Conservation (phyloP, 1,284 basidiomycete species). For the Cutaneotrichosporon curvatum region DNA sequence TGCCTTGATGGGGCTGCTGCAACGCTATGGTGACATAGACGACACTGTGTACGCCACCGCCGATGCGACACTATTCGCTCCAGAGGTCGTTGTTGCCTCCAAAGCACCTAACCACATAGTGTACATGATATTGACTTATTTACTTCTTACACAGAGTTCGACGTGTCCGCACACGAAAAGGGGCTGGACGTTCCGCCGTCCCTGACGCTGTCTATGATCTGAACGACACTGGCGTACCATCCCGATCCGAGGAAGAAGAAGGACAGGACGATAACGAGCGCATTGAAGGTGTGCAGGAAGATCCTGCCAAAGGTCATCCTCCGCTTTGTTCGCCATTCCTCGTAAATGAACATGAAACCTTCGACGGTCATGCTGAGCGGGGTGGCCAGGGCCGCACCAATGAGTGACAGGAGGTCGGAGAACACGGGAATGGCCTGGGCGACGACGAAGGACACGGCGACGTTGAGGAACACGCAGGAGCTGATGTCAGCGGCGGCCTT, state of each 20-base stretch:
- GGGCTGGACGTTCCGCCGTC: constrained; percentile 11
- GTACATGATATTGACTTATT: too few relatives aligned
- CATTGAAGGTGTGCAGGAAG: constrained; percentile 20
- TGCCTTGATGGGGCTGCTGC: too few relatives aligned
- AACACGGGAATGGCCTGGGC: constrained; percentile 22
- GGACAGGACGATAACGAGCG: constrained; percentile 22
- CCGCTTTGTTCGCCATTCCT: constrained; percentile 15
- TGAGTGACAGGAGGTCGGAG: constrained; percentile 21
- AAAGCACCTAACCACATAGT: too few relatives aligned
- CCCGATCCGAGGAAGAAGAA: constrained; percentile 29
- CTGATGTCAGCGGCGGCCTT: background rate
- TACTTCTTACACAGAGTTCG: constrained; percentile 2
- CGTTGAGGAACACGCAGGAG: constrained; percentile 41
- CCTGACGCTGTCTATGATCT: constrained; percentile 15
- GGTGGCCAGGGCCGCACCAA: constrained; percentile 22
- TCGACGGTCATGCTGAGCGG: constrained; percentile 13
- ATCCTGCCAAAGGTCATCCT: constrained; percentile 3
- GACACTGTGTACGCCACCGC: too few relatives aligned
- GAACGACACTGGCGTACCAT: constrained; percentile 19
- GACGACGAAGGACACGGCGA: constrained; percentile 12
- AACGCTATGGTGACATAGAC: too few relatives aligned
- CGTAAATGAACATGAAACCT: constrained; percentile 30
- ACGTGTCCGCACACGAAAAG: constrained; percentile 25
- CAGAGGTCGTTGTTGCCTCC: too few relatives aligned
- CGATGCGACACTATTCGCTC: too few relatives aligned